Base-by-base conservation (phyloP, 2,329 filamentous ascomycete genomes). In the Teratosphaeriaceae sp. region DNA sequence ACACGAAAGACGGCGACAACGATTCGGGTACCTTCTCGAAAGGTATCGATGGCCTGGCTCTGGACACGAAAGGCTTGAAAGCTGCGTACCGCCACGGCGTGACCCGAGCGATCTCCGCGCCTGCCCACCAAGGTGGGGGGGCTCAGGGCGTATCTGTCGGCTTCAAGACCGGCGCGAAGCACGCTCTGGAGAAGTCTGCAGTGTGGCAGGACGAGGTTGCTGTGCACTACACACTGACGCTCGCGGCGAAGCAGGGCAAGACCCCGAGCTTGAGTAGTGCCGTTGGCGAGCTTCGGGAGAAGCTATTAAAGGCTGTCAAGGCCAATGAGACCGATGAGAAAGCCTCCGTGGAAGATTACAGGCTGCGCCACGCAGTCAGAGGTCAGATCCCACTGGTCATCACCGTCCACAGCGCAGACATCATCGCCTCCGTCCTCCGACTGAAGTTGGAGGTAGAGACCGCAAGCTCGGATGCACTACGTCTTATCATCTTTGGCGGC, bases 341-440 rank as follows among this genome's bases (percentile, higher is more conserved):
- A 62, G 1, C 64, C 68, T 2, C 80, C 71, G 53, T 67, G 80
- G 16, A 69, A 65, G 47, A 68, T 7, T n/a, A 27, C 6, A 46
- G 44, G 13, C 44, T 60, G 2, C 15, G 36, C 6, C 34, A 69
- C 51, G 79, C 82, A 0, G 64, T 82, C 2, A 56, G 65, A 2
- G 79, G 76, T 18, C 62, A 72, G 2, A 54, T 75, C 2, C 70
- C 79, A 0, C 68, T 85, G 1, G 76, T 74, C 3, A 56, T 84
- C 9, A 78, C 72, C 0, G 74, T 74, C 9, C 75, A 84, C 54
- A 80, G 74, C 46, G 80, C 80, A 5, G 80, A 84, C 52, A 70
- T 71, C 16, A 83, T 84, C 46, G 74, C 78, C 2, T 64, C 77
- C 0, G 59, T 79, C 1, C 66, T 85, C n/a, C 66, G 67, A 19